Base-by-base conservation (phyloP, 768 basidiomycete genomes). In the Lactarius quietus region DNA sequence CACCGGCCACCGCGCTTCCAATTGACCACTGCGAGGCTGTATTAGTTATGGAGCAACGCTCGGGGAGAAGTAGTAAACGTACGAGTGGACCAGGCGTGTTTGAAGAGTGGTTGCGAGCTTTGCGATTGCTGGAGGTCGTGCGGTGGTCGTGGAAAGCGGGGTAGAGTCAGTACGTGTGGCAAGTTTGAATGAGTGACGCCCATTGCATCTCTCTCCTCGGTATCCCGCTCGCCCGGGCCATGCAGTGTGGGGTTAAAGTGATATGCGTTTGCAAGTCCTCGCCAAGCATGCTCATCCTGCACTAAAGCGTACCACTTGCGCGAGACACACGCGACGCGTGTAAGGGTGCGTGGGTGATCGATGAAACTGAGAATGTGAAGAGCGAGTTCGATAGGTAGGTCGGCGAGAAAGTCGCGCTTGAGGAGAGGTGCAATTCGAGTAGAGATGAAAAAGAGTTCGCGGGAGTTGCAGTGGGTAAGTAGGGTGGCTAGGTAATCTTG, bases 1-100 rank as follows among this genome's bases (percentile, higher is more conserved):
- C 69, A 63, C 6, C 58, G 62, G 29, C 71, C 70, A 29, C 70
- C 63, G 28, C 55, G 55, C 38, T 69, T 63, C 38, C 74, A 74
- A 62, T 74, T 76, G 48, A 36, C 60, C 38, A 54, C 65, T 68
- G 35, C 55, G 9, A 6, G 14, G 45, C 18, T 18, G 51, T 9
- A 52, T 15, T 39, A n/a, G 56, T 26, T 53, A 52, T 23, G 36
- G 2, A 12, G 8, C 17, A 14, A 18, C 12, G 6, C 6, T 36
- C 15, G 14, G 26, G 8, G 51, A 23, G 33, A n/a, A 36, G 36
- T 28, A 45, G 26, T 3, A 57, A 36, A 15, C 69, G 43, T 59
- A 69, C 69, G 26, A 20, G 69, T 69, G 29, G 59, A 59, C 54
- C 67, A 68, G 15, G 66, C 63, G 31, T 69, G 60, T 57, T 68